phyloP scores from a whole-genome alignment of 208 protist species.

The Crithidia acanthocephali region DNA sequence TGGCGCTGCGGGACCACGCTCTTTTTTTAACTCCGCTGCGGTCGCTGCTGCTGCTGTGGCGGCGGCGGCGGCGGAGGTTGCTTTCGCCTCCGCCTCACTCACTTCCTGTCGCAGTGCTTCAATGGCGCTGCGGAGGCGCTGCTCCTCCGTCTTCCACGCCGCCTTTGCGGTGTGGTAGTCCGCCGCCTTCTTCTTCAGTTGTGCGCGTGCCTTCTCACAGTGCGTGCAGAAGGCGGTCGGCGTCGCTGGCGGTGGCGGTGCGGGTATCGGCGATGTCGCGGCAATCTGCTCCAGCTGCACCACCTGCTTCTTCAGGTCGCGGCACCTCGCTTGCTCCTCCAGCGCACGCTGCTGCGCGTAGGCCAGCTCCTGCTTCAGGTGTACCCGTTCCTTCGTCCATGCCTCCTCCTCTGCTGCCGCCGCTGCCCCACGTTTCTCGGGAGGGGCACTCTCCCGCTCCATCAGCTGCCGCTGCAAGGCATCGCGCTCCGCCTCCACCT shows the following conservation, averaged over 20 bases:
- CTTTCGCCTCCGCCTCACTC: slow-evolving; percentile 2
- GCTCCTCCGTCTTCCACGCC: slow-evolving; percentile 30
- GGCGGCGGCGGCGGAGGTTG: background rate
- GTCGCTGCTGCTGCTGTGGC: slow-evolving; percentile 3
- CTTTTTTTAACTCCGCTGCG: background rate
- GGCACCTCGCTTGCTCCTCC: slow-evolving; percentile 37
- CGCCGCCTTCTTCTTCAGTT: slow-evolving; percentile 28
- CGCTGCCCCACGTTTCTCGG: background rate
- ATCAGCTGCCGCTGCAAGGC: slow-evolving; percentile 34
- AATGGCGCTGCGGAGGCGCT: slow-evolving; percentile 28
- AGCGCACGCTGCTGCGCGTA: slow-evolving; percentile 39
- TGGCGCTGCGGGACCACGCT: background rate
- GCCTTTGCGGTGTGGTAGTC: slow-evolving; percentile 16
- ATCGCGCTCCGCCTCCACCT: slow-evolving; percentile 45
- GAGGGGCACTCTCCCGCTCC: slow-evolving; percentile 14
- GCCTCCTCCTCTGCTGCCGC: slow-evolving; percentile 11
- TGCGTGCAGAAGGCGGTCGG: background rate
- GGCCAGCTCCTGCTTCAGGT: slow-evolving; percentile 46
- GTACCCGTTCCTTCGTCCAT: slow-evolving; percentile 39
- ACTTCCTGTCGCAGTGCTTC: slow-evolving; percentile 17
- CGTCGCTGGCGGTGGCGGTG: background rate
- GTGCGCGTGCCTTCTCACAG: slow-evolving; percentile 9
- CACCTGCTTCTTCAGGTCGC: slow-evolving; percentile 32
- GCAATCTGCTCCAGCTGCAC: slow-evolving; percentile 37
- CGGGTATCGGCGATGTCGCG: slow-evolving; percentile 7